Evolutionary conservation across 495 filamentous ascomycete species (phyloP).

Genomic region (Rostrohypoxylon terebratum): DNA sequence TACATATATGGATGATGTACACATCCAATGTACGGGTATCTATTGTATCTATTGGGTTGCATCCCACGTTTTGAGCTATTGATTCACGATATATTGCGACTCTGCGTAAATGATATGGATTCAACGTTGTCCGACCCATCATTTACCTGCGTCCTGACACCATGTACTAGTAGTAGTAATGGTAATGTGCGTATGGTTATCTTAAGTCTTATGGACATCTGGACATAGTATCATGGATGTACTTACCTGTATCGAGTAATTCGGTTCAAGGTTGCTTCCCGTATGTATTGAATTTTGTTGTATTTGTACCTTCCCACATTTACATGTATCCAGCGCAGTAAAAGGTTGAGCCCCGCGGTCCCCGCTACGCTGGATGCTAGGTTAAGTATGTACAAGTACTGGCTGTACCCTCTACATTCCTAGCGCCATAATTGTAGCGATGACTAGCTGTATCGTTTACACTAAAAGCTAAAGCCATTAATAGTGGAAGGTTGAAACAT

Average conservation of each 20-base stretch:
- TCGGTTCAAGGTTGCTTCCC: not conserved
- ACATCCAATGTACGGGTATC: not conserved
- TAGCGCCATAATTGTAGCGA: not conserved
- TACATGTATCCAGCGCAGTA: not conserved
- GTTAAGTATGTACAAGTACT: too few relatives aligned
- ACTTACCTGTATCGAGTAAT: not conserved
- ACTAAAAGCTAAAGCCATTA: slow-evolving; percentile 6
- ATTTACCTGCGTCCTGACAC: too few relatives aligned
- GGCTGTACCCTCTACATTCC: slow-evolving; percentile 30
- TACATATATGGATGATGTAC: too few relatives aligned
- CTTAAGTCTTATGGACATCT: too few relatives aligned
- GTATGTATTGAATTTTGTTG: slow-evolving; percentile 2
- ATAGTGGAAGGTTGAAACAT: slow-evolving; percentile 31
- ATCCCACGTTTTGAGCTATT: not conserved
- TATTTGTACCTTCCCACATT: not conserved
- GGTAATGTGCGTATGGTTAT: too few relatives aligned
- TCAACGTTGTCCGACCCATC: too few relatives aligned
- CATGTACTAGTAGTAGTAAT: too few relatives aligned
- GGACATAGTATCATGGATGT: too few relatives aligned
- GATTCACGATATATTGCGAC: not conserved
- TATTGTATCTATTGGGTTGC: not conserved
- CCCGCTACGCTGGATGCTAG: slow-evolving; percentile 21
- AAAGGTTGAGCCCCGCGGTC: slow-evolving; percentile 25
- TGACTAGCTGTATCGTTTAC: slow-evolving; percentile 9
- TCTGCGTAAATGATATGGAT: too few relatives aligned